Evolutionary conservation across 2,329 filamentous ascomycete genomes (phyloP).

Genomic region (Emericellopsis cladophorae): DNA sequence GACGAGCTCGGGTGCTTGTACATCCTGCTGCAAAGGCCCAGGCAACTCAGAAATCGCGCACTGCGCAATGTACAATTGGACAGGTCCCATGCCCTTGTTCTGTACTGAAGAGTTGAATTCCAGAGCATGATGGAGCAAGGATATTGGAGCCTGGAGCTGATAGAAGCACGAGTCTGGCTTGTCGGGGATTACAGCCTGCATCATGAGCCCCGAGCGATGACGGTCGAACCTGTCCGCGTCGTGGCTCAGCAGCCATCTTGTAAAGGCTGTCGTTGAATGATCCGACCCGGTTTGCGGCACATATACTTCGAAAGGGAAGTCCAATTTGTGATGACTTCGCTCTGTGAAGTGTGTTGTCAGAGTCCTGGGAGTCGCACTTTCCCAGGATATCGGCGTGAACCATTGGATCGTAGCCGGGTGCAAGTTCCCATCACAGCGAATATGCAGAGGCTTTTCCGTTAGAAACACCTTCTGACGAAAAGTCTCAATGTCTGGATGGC

Average conservation of each 20-base stretch:
- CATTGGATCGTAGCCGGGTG: conserved; percentile 45
- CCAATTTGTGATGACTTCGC: too few relatives aligned
- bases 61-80: conserved; percentile 76
- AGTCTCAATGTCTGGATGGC: conserved; percentile 15
- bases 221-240: too few relatives aligned
- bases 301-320: background rate
- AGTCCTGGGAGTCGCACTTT: background rate
- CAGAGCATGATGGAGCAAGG: conserved; percentile 47
- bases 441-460: conserved; percentile 32
- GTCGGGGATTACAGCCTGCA: too few relatives aligned
- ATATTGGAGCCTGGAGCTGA: conserved; percentile 47
- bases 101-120: conserved; percentile 27
- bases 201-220: too few relatives aligned
- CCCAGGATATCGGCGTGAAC: conserved; percentile 28
- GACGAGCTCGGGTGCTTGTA: conserved; percentile 57
- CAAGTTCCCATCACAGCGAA: conserved; percentile 26
- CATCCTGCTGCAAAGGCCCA: conserved; percentile 42
- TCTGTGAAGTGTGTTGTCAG: background rate
- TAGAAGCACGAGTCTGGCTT: conserved; percentile 25
- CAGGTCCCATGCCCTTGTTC: conserved; percentile 5
- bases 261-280: background rate
- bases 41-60: conserved; percentile 61
- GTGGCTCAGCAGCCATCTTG: too few relatives aligned
- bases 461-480: conserved; percentile 43
- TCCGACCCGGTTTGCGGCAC: conserved; percentile 6